These are phyloP conservation scores for Peronospora farinosa DNA, from an alignment of 352 stramenopile species.

Conservation along the genomic window DNA sequence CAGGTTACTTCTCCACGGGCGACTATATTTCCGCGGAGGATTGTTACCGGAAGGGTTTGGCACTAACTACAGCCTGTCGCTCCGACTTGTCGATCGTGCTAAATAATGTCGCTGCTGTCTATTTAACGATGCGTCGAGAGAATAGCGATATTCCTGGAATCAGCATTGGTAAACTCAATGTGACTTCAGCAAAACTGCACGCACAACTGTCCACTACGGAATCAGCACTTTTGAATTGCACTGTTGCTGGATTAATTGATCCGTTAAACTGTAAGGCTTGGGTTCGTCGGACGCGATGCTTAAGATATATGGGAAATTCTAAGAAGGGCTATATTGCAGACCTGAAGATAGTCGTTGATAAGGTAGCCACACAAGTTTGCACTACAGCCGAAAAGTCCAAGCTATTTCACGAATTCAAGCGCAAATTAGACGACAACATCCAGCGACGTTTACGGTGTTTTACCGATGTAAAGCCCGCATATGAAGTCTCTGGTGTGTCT, in stretches of 20 bases:
- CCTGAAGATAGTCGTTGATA: constrained; percentile 5
- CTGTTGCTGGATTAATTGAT: constrained; percentile 25
- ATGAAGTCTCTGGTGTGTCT: constrained; percentile 1
- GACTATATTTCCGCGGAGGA: constrained; percentile 7
- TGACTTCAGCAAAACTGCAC: neutral
- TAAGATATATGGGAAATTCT: constrained; percentile 12
- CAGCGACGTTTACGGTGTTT: neutral
- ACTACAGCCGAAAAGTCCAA: neutral
- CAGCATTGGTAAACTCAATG: neutral
- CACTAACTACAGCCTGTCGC: neutral
- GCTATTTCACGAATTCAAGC: constrained; percentile 13
- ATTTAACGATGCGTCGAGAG: constrained; percentile 8
- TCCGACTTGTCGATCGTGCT: constrained; percentile 16
- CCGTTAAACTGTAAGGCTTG: constrained; percentile 27
- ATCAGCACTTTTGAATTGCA: constrained; percentile 20
- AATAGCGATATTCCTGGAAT: neutral
- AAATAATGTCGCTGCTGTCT: constrained; percentile 21
- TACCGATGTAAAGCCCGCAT: neutral
- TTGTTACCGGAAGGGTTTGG: constrained; percentile 16
- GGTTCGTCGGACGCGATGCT: constrained; percentile 17
- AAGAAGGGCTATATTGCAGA: constrained; percentile 7
- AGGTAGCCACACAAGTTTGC: neutral
- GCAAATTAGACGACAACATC: constrained; percentile 2
- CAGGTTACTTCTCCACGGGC: constrained; percentile 6
- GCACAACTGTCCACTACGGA: neutral